These are phyloP conservation scores for Tolypocladium tropicale DNA, from an alignment of 2,329 filamentous ascomycete genomes.

Conservation along the genomic window DNA sequence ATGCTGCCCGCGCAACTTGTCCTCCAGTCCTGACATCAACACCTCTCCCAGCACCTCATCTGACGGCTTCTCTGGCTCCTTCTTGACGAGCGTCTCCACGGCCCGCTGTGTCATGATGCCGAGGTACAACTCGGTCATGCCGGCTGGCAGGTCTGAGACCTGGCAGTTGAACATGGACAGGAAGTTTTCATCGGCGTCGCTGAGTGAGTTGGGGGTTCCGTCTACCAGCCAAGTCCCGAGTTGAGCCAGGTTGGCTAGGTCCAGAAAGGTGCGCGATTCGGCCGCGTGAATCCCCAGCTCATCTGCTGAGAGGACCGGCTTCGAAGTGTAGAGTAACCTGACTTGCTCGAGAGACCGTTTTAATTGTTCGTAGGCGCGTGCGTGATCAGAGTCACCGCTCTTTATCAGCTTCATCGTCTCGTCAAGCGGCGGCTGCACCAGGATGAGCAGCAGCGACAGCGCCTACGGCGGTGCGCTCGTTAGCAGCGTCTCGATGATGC, in stretches of 20 bases:
- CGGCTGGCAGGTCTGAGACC: slow-evolving; percentile 31
- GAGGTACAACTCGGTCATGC: slow-evolving; percentile 32
- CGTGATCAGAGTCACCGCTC: slow-evolving; percentile 21
- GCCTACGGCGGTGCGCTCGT: slow-evolving; percentile 16
- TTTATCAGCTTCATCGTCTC: slow-evolving; percentile 22
- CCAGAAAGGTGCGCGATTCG: slow-evolving; percentile 26
- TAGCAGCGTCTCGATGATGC: slow-evolving; percentile 3
- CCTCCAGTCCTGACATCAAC: slow-evolving; percentile 46
- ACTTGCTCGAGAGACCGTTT: slow-evolving; percentile 22
- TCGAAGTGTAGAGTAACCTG: slow-evolving; percentile 22
- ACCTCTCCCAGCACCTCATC: slow-evolving; percentile 46
- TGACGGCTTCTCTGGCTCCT: slow-evolving; percentile 36
- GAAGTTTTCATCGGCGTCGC: slow-evolving; percentile 34
- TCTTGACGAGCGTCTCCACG: slow-evolving; percentile 41
- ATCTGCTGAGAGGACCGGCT: slow-evolving; percentile 20
- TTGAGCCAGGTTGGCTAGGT: slow-evolving; percentile 38
- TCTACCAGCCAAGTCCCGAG: slow-evolving; percentile 31
- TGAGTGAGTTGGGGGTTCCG: slow-evolving; percentile 25
- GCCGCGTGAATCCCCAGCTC: slow-evolving; percentile 22
- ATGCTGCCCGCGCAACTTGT: slow-evolving; percentile 26
- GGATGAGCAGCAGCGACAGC: slow-evolving; percentile 25
- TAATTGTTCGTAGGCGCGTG: slow-evolving; percentile 19
- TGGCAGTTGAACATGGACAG: slow-evolving; percentile 33
- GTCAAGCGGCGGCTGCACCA: slow-evolving; percentile 26
- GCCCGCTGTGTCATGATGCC: slow-evolving; percentile 39